Evolutionary conservation across 306 rosid genomes (phyloP), one percentile per base, ranked within the genome.

Genomic region (Fragaria vesca): DNA sequence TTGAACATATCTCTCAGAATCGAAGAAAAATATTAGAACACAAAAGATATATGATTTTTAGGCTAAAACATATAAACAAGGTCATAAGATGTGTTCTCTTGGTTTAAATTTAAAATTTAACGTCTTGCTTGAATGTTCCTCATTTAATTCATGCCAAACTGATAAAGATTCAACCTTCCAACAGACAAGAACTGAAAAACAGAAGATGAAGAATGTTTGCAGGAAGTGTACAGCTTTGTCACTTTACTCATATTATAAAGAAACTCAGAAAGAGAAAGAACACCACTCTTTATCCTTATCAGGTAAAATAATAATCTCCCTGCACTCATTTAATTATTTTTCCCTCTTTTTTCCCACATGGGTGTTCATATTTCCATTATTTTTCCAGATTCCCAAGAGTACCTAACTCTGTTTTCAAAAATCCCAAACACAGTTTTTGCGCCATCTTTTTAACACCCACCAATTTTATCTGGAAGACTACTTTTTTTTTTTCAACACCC

Each of bases 371-470:
- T 17, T 16, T 17, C 68, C 40, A 34, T 34, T 10, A 8, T 43
- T 43, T 34, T 63, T 8, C 46, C 70, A 34, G 20, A 57, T 54
- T 7, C 10, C 24, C 58, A 26, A 58, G 8, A 8, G 7, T 5
- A 32, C 45, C 47, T 5, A 34, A 65, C 15, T 2, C 70, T 62
- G 9, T 62, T 61, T 62, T 47, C 47, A 18, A 66, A 66, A 43
- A 75, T 5, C 12, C n/a, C 3, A 62, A 45, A 2, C 10, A 17
- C 20, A 45, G 67, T 62, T 32, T 40, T 75, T 75, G 60, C 78
- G 71, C 71, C 78, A 40, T 3, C 32, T 75, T 43, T 45, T 46
- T 62, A 45, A 75, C 61, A 45, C 51, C 50, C 48, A 16, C 13
- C 51, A 46, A 61, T 5, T 74, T 46, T 30, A 62, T 30, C n/a